phyloP scores from a whole-genome alignment of 345 rosid genomes.

The Raphanus sativus region DNA sequence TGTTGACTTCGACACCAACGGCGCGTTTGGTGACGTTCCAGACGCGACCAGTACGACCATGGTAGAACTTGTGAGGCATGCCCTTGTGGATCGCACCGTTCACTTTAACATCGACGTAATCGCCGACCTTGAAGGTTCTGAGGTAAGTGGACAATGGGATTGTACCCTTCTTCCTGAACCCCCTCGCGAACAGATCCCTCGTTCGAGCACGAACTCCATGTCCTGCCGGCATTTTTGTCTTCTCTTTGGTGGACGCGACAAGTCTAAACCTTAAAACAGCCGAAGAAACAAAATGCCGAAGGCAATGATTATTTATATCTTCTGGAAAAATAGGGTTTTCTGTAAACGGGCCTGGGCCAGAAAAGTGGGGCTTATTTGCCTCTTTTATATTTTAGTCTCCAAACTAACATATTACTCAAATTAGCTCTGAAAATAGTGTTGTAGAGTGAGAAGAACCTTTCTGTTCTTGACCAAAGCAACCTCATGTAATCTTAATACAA shows the following conservation, averaged over 20 bases:
- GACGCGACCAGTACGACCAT: no score
- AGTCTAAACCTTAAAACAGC: slow-evolving; percentile 13
- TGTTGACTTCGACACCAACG: slow-evolving; percentile 18
- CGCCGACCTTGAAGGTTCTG: slow-evolving; percentile 63
- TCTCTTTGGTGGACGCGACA: neutral
- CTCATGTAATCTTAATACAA: neutral
- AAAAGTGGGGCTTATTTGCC: no score
- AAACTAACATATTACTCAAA: no score
- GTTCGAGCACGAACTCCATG: slow-evolving; percentile 64
- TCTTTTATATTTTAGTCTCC: no score
- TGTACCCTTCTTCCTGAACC: neutral
- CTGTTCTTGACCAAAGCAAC: neutral
- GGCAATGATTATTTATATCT: neutral
- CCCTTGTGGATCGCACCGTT: neutral
- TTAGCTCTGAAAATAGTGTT: neutral
- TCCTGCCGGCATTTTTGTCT: slow-evolving; percentile 56
- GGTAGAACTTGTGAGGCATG: neutral
- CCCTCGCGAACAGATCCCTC: slow-evolving; percentile 36
- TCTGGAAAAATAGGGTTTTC: slow-evolving; percentile 12
- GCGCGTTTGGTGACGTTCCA: neutral
- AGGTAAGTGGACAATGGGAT: slow-evolving; percentile 67
- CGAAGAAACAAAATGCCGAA: neutral
- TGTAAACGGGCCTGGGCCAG: neutral
- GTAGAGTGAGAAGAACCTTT: neutral
- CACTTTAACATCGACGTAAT: slow-evolving; percentile 39